These are phyloP conservation scores for Ustilago loliicola DNA, from an alignment of 1,284 basidiomycete genomes.

Conservation along the genomic window DNA sequence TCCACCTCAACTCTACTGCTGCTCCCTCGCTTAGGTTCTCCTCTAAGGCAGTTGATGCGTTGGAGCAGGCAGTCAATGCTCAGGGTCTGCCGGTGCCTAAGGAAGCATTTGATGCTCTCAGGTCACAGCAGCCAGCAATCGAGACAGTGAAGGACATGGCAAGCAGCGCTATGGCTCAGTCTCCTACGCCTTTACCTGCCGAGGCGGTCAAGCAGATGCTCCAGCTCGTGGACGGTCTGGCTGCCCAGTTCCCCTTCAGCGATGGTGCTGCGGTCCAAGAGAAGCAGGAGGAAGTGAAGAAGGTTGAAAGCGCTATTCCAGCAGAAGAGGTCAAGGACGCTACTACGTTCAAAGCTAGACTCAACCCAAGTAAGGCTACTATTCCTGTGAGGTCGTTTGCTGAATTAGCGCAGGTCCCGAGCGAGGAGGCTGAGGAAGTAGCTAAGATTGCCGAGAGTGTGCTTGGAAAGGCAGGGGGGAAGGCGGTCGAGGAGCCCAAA, in stretches of 20 bases:
- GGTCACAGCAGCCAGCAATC: conserved; percentile 73
- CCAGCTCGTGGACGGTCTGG: conserved; percentile 75
- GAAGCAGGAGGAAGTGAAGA: conserved; percentile 74
- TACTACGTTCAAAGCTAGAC: conserved; percentile 78
- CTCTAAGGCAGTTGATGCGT: conserved; percentile 77
- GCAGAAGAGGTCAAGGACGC: conserved; percentile 78
- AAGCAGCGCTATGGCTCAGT: conserved; percentile 66
- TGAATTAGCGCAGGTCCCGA: conserved; percentile 47
- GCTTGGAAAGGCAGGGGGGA: conserved; percentile 10
- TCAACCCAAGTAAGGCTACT: conserved; percentile 73
- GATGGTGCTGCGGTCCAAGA: conserved; percentile 62
- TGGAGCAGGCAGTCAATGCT: conserved; percentile 75
- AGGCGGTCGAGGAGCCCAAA: conserved; percentile 33
- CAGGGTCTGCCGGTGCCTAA: conserved; percentile 76
- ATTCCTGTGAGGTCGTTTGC: conserved; percentile 69
- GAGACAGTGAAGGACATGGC: conserved; percentile 63
- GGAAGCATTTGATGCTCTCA: conserved; percentile 73
- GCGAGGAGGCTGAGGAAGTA: conserved; percentile 37
- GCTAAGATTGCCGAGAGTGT: conserved; percentile 21
- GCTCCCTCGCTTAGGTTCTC: conserved; percentile 77
- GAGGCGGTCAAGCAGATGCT: conserved; percentile 75
- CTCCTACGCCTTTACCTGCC: conserved; percentile 64
- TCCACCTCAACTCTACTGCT: conserved; percentile 72
- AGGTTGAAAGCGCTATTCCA: conserved; percentile 71
- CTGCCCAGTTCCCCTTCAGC: conserved; percentile 74